Conservation (phyloP, 2,329 filamentous ascomycete genomes). For the Penicillium hesseltinei region DNA sequence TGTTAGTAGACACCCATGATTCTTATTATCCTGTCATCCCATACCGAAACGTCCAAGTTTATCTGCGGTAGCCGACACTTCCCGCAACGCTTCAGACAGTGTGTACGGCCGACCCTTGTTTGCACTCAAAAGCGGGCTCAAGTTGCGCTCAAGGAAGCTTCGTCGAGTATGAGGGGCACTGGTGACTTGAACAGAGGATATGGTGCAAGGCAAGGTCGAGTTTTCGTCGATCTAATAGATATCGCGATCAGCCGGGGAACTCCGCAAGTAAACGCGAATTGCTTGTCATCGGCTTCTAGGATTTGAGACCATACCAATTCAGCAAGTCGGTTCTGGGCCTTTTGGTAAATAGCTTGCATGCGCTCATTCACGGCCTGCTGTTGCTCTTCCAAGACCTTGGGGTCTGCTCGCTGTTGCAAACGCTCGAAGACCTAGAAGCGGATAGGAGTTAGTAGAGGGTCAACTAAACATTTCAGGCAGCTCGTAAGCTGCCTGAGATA, state of each 20-base stretch:
- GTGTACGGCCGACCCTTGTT: conserved; percentile 69
- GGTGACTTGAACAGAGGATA: conserved; percentile 80
- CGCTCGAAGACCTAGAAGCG: conserved; percentile 35
- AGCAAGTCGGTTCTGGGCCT: conserved; percentile 61
- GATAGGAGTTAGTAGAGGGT: conserved; percentile 12
- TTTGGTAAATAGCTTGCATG: conserved; percentile 57
- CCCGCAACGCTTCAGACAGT: conserved; percentile 72
- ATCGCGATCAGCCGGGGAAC: conserved; percentile 14
- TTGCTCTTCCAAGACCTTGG: conserved; percentile 58
- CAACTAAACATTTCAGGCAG: background rate
- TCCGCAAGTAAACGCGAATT: conserved; percentile 1
- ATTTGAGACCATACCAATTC: conserved; percentile 57
- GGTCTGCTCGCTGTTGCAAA: conserved; percentile 54
- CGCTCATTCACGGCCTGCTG: conserved; percentile 61
- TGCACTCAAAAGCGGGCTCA: conserved; percentile 72
- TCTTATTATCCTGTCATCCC: conserved; percentile 16
- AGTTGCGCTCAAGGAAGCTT: conserved; percentile 76
- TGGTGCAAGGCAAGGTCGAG: conserved; percentile 79
- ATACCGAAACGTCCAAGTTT: conserved; percentile 79
- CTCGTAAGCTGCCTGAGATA: background rate
- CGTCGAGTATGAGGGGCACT: conserved; percentile 80
- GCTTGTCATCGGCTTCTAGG: background rate
- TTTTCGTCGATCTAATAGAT: conserved; percentile 69
- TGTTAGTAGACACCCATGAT: conserved; percentile 17
- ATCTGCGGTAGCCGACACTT: conserved; percentile 67